Base-by-base conservation (phyloP, 2,329 filamentous ascomycete genomes). In the Fusarium sp. region DNA sequence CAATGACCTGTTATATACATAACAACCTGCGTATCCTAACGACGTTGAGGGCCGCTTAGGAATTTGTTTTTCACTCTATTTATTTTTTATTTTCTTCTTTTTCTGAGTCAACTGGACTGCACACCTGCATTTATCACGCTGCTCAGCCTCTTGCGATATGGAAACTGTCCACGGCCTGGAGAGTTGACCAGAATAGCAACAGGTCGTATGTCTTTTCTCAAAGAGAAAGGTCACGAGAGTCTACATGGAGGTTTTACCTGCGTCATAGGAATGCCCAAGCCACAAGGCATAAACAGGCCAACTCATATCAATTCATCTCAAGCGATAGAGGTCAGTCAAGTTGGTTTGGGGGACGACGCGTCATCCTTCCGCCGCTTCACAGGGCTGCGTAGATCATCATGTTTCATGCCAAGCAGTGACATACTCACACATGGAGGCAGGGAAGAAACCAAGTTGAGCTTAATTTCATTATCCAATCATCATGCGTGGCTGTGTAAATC, bases 161-260 rank as follows among this genome's bases (percentile, higher is more conserved):
- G 34, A 49, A 37, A 7, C 5, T 14, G 31, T 11, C 3, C 19
- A 16, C 21, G 39, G 25, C 50, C 23, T 14, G 44, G 9, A 46
- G 7, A n/a, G 44, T 39, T 41, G 23, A 58, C 61, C 13, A 52
- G 58, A 73, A 73, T 74, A 74, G 71, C 16, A 74, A 70, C 69
- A 64, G 45, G 68, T 70, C 71, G 71, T 59, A 63, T 72, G 63
- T 23, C 39, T 30, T 26, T 21, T 37, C 11, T 28, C 39, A 44
- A 41, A 10, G 23, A 12, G 39, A 34, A 18, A 30, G 26, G 21
- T 7, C n/a, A 28, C 19, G 12, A 23, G 30, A 18, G 4, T 39
- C 37, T 30, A 3, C 8, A 21, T 12, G 2, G 3, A 30, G 11
- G 18, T 42, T 18, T 25, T 49, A 42, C 34, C 34, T 51, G 45